Conservation (phyloP, 352 stramenopile species). For the Pythium oligandrum region DNA sequence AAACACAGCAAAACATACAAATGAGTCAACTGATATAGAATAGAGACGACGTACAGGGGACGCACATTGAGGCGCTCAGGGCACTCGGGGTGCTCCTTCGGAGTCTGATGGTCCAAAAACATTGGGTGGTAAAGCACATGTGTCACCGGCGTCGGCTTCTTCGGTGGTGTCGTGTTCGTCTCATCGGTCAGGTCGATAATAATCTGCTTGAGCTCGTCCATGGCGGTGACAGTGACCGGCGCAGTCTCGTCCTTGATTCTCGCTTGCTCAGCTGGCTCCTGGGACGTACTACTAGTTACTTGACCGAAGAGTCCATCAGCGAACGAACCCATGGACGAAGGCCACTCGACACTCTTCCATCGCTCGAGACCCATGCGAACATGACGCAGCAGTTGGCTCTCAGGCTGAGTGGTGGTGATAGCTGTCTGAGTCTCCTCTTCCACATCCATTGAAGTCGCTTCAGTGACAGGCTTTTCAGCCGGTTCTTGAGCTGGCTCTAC, state of each 20-base stretch:
- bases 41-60: constrained; percentile 4
- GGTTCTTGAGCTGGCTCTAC: neutral
- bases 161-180: constrained; percentile 19
- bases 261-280: neutral
- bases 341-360: constrained; percentile 69
- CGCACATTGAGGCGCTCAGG: constrained; percentile 75
- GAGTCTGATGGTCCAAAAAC: constrained; percentile 82
- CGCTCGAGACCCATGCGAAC: constrained; percentile 17
- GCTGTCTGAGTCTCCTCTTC: neutral
- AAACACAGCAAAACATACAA: constrained; percentile 3
- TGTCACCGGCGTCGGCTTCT: constrained; percentile 39
- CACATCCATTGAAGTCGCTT: neutral
- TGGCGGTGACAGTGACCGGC: constrained; percentile 21
- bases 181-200: constrained; percentile 78
- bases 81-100: constrained; percentile 78
- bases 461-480: neutral
- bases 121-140: constrained; percentile 79
- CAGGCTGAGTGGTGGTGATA: too few relatives aligned
- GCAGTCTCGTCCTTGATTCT: neutral
- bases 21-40: constrained; percentile 4
- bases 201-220: constrained; percentile 73
- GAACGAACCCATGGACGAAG: constrained; percentile 15
- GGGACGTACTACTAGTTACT: neutral
- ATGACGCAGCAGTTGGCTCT: neutral
- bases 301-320: neutral